Evolutionary conservation across 805 yeast genomes (phyloP), one percentile per base, ranked within the genome.

Genomic region (Zygotorulaspora sp.): DNA sequence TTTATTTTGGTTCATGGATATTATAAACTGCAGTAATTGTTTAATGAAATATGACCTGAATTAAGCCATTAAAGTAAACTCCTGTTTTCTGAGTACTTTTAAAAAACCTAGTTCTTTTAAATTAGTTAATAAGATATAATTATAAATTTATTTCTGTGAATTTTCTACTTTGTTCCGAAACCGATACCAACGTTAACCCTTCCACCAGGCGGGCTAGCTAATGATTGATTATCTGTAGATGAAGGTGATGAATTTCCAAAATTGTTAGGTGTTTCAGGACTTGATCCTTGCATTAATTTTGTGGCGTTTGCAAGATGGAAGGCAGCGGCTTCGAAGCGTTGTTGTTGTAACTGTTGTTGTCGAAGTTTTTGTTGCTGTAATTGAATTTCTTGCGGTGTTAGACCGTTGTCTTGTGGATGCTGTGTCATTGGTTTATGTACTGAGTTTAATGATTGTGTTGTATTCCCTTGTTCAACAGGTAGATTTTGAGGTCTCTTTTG

Each of bases 301-400:
- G 59, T 49, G 3, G 61, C 57, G 32, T 58, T 58, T 2, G 61
- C 57, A 13, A 57, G 33, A 30, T 58, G 61, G 29, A 49, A 55
- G 11, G 61, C 62, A 5, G 62, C 64, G 6, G 55, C 58, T 40
- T 60, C 63, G 31, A 56, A 56, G 21, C 56, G 48, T 31, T 57
- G 62, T 27, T 60, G 63, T 37, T 60, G 64, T 5, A 56, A 32
- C 36, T 59, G 64, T 29, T 58, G 62, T 36, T 59, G 63, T 43
- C 61, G 52, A 36, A 59, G 44, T 33, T 55, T 52, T 41, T 57
- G 63, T 25, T 59, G 64, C 30, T 58, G 64, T 20, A 45, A 42
- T 41, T 59, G 64, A 23, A 59, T 59, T 19, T 57, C 64, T 34
- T 54, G 60, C 7, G 63, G 64, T 2, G 63, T 58, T 17, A 59